Percentiles rank a stretch among this genome's conserved stretches.
These are phyloP conservation scores for Beauveria bassiana DNA, from an alignment of 2,329 filamentous ascomycete genomes.

Conservation along the genomic window DNA sequence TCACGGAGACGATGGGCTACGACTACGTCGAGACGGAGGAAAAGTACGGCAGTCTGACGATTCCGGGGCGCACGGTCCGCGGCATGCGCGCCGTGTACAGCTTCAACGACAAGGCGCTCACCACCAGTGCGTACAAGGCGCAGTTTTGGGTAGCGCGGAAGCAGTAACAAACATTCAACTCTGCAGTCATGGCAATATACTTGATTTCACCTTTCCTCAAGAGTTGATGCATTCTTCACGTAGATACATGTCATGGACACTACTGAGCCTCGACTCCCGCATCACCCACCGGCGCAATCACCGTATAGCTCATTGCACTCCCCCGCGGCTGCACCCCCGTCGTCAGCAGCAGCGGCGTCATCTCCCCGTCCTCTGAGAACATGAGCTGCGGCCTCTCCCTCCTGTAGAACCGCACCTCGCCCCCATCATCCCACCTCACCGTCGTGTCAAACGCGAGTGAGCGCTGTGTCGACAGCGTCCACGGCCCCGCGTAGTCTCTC, in stretches of 20 bases:
- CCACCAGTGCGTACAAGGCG: constrained; percentile 44
- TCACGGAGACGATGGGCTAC: constrained; percentile 44
- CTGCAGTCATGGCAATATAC: not conserved
- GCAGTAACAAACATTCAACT: not conserved
- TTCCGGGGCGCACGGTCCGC: constrained; percentile 33
- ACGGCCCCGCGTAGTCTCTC: constrained; percentile 20
- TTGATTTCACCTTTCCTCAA: not conserved
- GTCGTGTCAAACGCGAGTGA: constrained; percentile 22
- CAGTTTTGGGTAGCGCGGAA: constrained; percentile 44
- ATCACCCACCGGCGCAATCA: constrained; percentile 19
- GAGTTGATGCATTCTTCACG: not conserved
- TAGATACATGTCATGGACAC: not conserved
- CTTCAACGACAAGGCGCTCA: constrained; percentile 42
- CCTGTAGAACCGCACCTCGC: constrained; percentile 29
- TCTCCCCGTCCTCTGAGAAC: constrained; percentile 37
- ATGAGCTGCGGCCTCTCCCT: constrained; percentile 41
- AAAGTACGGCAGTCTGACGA: constrained; percentile 33
- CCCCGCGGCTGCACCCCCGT: constrained; percentile 38
- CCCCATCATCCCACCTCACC: constrained; percentile 31
- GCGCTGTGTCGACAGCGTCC: constrained; percentile 20
- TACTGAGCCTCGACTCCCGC: constrained; percentile 14
- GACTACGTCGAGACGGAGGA: constrained; percentile 36
- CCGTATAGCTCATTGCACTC: constrained; percentile 17
- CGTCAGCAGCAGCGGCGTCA: constrained; percentile 38
- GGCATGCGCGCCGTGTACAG: constrained; percentile 44